Evolutionary conservation across 2,329 filamentous ascomycete species (phyloP).

Genomic region (Cryoendolithus antarcticus): DNA sequence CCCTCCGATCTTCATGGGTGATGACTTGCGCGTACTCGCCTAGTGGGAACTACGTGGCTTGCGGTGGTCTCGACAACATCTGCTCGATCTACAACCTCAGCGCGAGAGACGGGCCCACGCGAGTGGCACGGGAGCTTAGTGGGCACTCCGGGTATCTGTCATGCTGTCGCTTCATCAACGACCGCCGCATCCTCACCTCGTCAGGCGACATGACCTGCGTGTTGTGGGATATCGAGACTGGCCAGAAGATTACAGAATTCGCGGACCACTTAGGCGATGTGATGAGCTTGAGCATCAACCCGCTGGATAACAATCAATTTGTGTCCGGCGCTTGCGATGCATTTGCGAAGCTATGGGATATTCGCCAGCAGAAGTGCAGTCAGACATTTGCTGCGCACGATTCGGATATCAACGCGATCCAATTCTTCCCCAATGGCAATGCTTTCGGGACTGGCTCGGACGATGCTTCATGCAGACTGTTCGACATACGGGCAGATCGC

Average conservation of each 20-base stretch:
- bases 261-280: constrained; percentile 97
- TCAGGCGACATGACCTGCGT: constrained; percentile 99
- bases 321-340: constrained; percentile 98
- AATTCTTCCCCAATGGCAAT: constrained; percentile 98
- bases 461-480: constrained; percentile 91
- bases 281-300: constrained; percentile 99
- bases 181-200: constrained; percentile 92
- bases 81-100: constrained; percentile 99
- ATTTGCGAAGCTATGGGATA: constrained; percentile 98
- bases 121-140: constrained; percentile 87
- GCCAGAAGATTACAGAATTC: constrained; percentile 93
- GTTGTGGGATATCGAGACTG: constrained; percentile 98
- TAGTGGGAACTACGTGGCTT: constrained; percentile 95
- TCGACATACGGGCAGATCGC: constrained; percentile 92
- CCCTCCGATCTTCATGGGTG: constrained; percentile 94
- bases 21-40: constrained; percentile 99
- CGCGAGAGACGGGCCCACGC: constrained; percentile 89
- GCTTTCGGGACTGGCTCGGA: constrained; percentile 97
- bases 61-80: constrained; percentile 97
- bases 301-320: constrained; percentile 97
- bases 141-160: constrained; percentile 95
- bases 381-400: constrained; percentile 98
- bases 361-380: constrained; percentile 91
- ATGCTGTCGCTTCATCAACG: constrained; percentile 98
- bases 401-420: constrained; percentile 98